Conservation (phyloP, 75 land plant species). For the Larix kaempferi region DNA sequence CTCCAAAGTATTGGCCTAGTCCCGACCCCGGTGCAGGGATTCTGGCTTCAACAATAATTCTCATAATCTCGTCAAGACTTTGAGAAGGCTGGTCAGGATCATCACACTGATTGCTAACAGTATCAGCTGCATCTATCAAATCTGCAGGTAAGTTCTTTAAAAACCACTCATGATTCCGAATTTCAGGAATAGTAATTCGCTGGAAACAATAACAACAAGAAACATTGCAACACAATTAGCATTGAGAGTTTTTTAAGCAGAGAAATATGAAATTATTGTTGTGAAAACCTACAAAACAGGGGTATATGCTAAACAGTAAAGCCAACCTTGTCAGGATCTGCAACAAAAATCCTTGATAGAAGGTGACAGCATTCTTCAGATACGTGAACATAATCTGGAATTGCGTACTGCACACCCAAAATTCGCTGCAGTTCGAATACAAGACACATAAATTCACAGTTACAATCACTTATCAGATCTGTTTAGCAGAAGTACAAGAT, state of each 20-base stretch:
- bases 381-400: slow-evolving; percentile 82
- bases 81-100: slow-evolving; percentile 72
- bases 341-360: slow-evolving; percentile 89
- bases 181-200: slow-evolving; percentile 83
- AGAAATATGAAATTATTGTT: slow-evolving; percentile 13
- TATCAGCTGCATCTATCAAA: slow-evolving; percentile 53
- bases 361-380: slow-evolving; percentile 82
- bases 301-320: neutral
- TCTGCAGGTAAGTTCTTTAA: slow-evolving; percentile 83
- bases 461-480: neutral
- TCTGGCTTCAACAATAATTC: slow-evolving; percentile 76
- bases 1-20: slow-evolving; percentile 38
- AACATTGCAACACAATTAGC: neutral
- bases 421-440: slow-evolving; percentile 65
- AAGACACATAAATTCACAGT: neutral
- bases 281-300: neutral
- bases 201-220: slow-evolving; percentile 4
- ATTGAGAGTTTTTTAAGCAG: slow-evolving; percentile 5
- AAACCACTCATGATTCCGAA: slow-evolving; percentile 84
- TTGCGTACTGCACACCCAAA: slow-evolving; percentile 81
- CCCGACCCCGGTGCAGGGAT: slow-evolving; percentile 54
- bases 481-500: no score
- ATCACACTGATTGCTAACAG: slow-evolving; percentile 38
- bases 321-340: slow-evolving; percentile 78
- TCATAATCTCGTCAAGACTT: slow-evolving; percentile 72